Base-by-base conservation (phyloP, 257 asterid species). In the Solanum bulbocastanum region DNA sequence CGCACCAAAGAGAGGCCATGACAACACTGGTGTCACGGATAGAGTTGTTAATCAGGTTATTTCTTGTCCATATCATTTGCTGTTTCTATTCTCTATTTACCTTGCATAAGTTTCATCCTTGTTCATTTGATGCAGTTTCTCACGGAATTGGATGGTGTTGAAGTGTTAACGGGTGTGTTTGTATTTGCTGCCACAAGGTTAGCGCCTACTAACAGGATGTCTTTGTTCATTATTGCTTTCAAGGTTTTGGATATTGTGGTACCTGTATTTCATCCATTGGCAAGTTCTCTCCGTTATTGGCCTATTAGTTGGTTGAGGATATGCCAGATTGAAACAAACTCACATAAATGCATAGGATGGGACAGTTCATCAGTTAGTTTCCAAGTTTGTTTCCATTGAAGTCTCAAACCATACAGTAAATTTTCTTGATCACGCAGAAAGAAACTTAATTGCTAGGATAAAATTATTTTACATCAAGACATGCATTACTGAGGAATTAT, bases 161-260 rank as follows among this genome's bases (percentile, higher is more conserved):
- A 97, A 92, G 98, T 96, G 91, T 93, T 97, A 92, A 93, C 96
- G 10, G 99, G 99, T 87, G 99, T 97, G 33, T 97, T 97, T 90
- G 99, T 97, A 88, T 97, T 97, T 91, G 99, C 98, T 88, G 99
- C 99, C 81, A 95, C 99, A 14, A 97, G 98, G 96, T 95, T 86
- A 89, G 88, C 62, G 73, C 81, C 69, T 27, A 30, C 65, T 81
- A 30, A 81, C 68, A 5, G 1, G 68, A 30, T 49, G 30, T 3
- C 85, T 46, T 49, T 30, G 44, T 81, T 81, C 33, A 30, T 32
- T 46, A 81, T 49, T 36, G 42, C 84, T 78, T 60, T 87, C 76
- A 32, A 35, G 44, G n/a, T 52, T 30, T 81, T 90, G 62, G 49
- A 81, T 46, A 44, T 11, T 46, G 68, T 46, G 42, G 27, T 81